Evolutionary conservation across 1,284 basidiomycete species (phyloP).

Genomic region (Ceratobasidium sp.): DNA sequence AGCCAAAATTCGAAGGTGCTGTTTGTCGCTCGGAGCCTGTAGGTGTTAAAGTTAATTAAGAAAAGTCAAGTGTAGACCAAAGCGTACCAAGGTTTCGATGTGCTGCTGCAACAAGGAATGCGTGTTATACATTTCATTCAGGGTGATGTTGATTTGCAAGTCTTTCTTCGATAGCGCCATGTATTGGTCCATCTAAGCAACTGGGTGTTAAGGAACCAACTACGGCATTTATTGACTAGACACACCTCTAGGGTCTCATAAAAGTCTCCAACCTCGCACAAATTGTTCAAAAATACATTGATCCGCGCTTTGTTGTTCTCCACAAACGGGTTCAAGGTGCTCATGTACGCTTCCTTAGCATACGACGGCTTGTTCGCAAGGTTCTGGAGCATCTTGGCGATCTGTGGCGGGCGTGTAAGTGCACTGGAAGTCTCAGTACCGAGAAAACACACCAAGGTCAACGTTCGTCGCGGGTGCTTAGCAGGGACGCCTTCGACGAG

Average conservation of each 20-base stretch:
- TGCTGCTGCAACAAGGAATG: slow-evolving; percentile 95
- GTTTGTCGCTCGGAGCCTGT: slow-evolving; percentile 95
- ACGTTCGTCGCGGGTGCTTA: slow-evolving; percentile 93
- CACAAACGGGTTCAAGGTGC: slow-evolving; percentile 96
- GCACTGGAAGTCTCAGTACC: background rate
- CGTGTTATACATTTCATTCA: slow-evolving; percentile 99
- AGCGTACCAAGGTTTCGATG: slow-evolving; percentile 86
- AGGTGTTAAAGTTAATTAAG: slow-evolving; percentile 30
- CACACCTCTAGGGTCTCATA: slow-evolving; percentile 96
- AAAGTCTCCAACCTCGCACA: slow-evolving; percentile 99
- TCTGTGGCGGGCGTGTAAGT: slow-evolving; percentile 58
- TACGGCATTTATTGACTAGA: slow-evolving; percentile 27
- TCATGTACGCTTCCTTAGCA: slow-evolving; percentile 98
- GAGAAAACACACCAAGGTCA: slow-evolving; percentile 75
- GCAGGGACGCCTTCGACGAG: slow-evolving; percentile 96
- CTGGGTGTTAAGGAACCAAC: slow-evolving; percentile 24
- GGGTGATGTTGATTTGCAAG: slow-evolving; percentile 96
- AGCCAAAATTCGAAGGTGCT: slow-evolving; percentile 93
- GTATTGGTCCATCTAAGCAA: slow-evolving; percentile 93
- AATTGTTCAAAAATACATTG: slow-evolving; percentile 93
- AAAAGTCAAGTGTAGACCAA: background rate
- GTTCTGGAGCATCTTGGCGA: slow-evolving; percentile 99
- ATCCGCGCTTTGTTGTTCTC: slow-evolving; percentile 98
- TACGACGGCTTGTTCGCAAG: slow-evolving; percentile 98
- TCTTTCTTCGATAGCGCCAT: slow-evolving; percentile 99